phyloP scores from a whole-genome alignment of 2,329 filamentous ascomycete species.

The Zalaria obscura region DNA sequence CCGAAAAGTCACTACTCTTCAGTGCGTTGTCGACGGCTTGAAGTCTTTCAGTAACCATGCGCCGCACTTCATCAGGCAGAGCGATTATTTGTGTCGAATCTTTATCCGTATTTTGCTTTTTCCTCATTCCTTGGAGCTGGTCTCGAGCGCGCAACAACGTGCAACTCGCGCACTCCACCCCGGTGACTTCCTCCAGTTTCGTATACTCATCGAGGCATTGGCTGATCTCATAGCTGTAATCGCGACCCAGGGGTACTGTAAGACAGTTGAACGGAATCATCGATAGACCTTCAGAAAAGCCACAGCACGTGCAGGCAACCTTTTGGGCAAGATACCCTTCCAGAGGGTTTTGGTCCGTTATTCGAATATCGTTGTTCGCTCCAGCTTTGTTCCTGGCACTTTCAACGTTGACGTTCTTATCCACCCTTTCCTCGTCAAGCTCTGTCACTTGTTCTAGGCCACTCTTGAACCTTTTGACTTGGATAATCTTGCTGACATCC shows the following conservation, averaged over 20 bases:
- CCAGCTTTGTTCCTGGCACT: slow-evolving; percentile 2
- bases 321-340: slow-evolving; percentile 80
- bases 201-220: slow-evolving; percentile 78
- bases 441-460: slow-evolving; percentile 13
- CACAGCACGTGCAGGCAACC: slow-evolving; percentile 75
- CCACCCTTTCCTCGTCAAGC: slow-evolving; percentile 1
- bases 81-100: slow-evolving; percentile 8
- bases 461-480: slow-evolving; percentile 6
- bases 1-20: slow-evolving; percentile 67
- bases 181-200: slow-evolving; percentile 69
- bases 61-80: slow-evolving; percentile 28
- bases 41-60: slow-evolving; percentile 39
- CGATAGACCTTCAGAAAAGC: slow-evolving; percentile 74
- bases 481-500: slow-evolving; percentile 24
- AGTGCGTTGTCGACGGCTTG: slow-evolving; percentile 55
- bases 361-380: slow-evolving; percentile 1
- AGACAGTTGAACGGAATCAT: slow-evolving; percentile 91
- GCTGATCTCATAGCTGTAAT: slow-evolving; percentile 54
- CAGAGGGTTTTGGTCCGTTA: slow-evolving; percentile 48
- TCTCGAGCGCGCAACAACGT: slow-evolving; percentile 52
- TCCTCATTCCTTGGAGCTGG: slow-evolving; percentile 34
- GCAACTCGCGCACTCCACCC: slow-evolving; percentile 84
- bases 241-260: slow-evolving; percentile 63
- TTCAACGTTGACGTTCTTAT: slow-evolving; percentile 5
- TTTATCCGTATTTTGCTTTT: slow-evolving; percentile 1